Base-by-base conservation (phyloP, 2,329 filamentous ascomycete species). In the Elsinoe australis region DNA sequence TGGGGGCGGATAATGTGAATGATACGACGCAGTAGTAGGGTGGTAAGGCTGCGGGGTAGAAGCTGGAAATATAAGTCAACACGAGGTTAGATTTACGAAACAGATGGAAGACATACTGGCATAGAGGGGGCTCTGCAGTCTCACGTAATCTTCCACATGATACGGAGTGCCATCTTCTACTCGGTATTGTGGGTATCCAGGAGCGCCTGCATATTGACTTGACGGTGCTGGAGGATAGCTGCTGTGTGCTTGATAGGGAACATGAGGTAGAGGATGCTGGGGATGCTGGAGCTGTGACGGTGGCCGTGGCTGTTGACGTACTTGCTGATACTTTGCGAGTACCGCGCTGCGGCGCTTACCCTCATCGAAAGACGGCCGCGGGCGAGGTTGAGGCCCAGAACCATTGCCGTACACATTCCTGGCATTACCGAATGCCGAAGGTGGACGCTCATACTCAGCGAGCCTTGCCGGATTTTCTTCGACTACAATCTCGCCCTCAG, bases 121-220 rank as follows among this genome's bases (percentile, higher is more conserved):
- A 24, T 29, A 22, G 5, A 32, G 9, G 17, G 28, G 34, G 41
- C 29, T 48, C 47, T 26, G 42, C 21, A 46, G 24, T 15, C 45
- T 36, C n/a, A 45, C 48, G 42, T 51, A 21, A 2, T 39, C 44
- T 48, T 19, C 49, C 22, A 5, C 14, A 32, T 14, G n/a, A n/a
- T n/a, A n/a, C n/a, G n/a, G n/a, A n/a, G n/a, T n/a, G n/a, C n/a
- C n/a, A n/a, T n/a, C n/a, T n/a, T n/a, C n/a, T n/a, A n/a, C n/a
- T n/a, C n/a, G 48, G 49, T 3, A 51, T 44, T 5, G 49, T 33
- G 12, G 49, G 33, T 28, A 36, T 44, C 12, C 42, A 14, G 49
- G 24, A 36, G 46, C n/a, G 36, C 21, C n/a, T n/a, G n/a, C n/a
- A n/a, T n/a, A n/a, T n/a, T n/a, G n/a, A n/a, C n/a, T n/a, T n/a